These are phyloP conservation scores for Metschnikowia gelsemii DNA, from an alignment of 805 yeast species.

Conservation along the genomic window DNA sequence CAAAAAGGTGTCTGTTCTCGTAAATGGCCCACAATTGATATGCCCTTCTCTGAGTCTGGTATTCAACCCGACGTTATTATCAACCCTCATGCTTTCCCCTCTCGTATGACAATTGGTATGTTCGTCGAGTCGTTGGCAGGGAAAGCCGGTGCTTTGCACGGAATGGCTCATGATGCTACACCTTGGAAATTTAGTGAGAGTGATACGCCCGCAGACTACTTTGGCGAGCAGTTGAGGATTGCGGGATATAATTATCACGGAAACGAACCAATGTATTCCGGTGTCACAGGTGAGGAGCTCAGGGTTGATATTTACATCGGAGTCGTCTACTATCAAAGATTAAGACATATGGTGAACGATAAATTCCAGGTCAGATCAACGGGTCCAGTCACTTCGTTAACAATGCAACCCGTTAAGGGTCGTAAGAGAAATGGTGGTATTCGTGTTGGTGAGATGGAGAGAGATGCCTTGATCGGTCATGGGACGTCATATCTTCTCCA, in stretches of 20 bases:
- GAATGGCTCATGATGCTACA: constrained; percentile 94
- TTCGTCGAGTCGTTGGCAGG: constrained; percentile 98
- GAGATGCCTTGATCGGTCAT: constrained; percentile 98
- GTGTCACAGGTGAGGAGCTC: constrained; percentile 96
- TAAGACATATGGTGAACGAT: constrained; percentile 99
- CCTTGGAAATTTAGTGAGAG: constrained; percentile 92
- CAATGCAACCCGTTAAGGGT: constrained; percentile 99
- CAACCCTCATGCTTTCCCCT: constrained; percentile 99
- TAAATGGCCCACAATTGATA: constrained; percentile 94
- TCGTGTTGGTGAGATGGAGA: constrained; percentile 99
- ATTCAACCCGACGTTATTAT: constrained; percentile 97
- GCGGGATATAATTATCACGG: constrained; percentile 98
- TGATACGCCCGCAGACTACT: constrained; percentile 96
- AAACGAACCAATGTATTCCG: constrained; percentile 98
- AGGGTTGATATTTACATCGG: constrained; percentile 96
- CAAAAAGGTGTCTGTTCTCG: constrained; percentile 98
- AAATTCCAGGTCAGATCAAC: constrained; percentile 99
- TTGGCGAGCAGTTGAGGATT: constrained; percentile 83
- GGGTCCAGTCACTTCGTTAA: constrained; percentile 94
- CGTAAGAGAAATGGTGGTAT: constrained; percentile 99
- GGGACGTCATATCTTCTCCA: constrained; percentile 94
- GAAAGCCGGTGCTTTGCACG: constrained; percentile 96
- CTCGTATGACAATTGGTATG: constrained; percentile 99
- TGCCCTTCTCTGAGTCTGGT: constrained; percentile 96
- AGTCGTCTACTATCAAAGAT: constrained; percentile 94